Conservation (phyloP, 495 filamentous ascomycete species). For the Lasiosphaeriaceae sp. region DNA sequence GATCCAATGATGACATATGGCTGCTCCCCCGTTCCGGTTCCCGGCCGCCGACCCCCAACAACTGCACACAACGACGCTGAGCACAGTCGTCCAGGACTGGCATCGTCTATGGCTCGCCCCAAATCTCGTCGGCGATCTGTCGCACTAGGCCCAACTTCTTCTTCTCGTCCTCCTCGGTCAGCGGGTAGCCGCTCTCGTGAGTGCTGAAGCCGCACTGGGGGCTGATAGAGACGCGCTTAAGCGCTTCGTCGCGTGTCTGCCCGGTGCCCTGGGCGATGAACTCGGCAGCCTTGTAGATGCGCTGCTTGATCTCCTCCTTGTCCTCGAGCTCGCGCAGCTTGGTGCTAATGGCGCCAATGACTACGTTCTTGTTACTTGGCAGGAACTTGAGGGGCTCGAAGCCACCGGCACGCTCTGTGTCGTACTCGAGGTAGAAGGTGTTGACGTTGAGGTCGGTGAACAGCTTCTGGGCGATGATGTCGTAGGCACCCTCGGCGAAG, state of each 20-base stretch:
- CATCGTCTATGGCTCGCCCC: conserved; percentile 57
- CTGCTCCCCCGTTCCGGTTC: background rate
- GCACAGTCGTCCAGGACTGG: no score
- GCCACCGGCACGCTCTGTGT: conserved; percentile 68
- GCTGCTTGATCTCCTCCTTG: conserved; percentile 66
- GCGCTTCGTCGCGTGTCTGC: conserved; percentile 58
- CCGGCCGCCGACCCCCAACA: no score
- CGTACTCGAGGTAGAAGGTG: conserved; percentile 83
- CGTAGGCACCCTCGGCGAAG: conserved; percentile 78
- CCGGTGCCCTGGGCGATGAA: conserved; percentile 67
- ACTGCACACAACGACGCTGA: no score
- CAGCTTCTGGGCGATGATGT: conserved; percentile 73
- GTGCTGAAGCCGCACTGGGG: conserved; percentile 81
- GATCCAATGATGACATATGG: background rate
- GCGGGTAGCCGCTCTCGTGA: conserved; percentile 63
- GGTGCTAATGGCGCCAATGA: conserved; percentile 69
- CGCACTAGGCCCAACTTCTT: conserved; percentile 64
- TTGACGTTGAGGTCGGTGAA: conserved; percentile 72
- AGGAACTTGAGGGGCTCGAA: conserved; percentile 75
- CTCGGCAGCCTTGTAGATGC: conserved; percentile 63
- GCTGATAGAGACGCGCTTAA: conserved; percentile 66
- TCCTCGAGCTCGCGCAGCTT: conserved; percentile 73
- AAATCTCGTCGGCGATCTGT: conserved; percentile 67
- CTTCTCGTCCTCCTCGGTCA: conserved; percentile 64
- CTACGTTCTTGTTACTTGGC: conserved; percentile 69